phyloP scores from a whole-genome alignment of 2,329 filamentous ascomycete genomes.

The Paracoccidioides lutzii region DNA sequence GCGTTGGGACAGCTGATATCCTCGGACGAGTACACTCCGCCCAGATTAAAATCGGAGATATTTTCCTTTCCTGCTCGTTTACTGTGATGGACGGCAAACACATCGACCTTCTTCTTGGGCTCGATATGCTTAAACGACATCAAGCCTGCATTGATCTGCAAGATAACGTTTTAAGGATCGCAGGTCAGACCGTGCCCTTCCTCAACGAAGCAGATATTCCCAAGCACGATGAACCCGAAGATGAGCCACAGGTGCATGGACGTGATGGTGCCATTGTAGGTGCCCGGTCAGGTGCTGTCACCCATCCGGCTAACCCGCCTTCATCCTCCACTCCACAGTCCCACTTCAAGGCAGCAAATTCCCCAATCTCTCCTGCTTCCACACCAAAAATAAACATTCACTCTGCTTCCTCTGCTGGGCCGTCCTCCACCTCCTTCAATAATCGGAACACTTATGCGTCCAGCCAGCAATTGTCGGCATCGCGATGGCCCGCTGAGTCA shows the following conservation, averaged over 20 bases:
- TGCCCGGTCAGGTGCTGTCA: conserved; percentile 58
- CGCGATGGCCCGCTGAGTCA: conserved; percentile 43
- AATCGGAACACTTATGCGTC: not conserved
- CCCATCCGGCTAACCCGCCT: conserved; percentile 22
- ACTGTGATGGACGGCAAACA: conserved; percentile 99
- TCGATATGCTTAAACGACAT: conserved; percentile 95
- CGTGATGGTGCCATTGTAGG: conserved; percentile 84
- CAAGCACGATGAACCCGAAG: conserved; percentile 60
- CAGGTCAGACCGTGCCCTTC: conserved; percentile 78
- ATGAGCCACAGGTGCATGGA: conserved; percentile 74
- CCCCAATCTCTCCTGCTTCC: conserved; percentile 13
- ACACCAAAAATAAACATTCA: conserved; percentile 17
- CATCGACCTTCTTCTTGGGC: conserved; percentile 79
- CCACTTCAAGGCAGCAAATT: conserved; percentile 1
- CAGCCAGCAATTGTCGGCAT: not conserved
- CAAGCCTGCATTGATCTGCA: conserved; percentile 84
- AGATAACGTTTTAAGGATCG: conserved; percentile 74
- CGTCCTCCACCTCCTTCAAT: not conserved
- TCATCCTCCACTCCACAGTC: conserved; percentile 11
- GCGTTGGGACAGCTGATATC: conserved; percentile 88
- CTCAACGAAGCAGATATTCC: conserved; percentile 88
- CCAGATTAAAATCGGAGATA: conserved; percentile 79
- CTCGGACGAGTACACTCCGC: conserved; percentile 91
- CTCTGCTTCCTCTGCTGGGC: not conserved
- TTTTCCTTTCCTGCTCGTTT: conserved; percentile 86